Evolutionary conservation across 208 protist species (phyloP), one percentile per base, ranked within the genome.

Genomic region (Crithidia mellificae): DNA sequence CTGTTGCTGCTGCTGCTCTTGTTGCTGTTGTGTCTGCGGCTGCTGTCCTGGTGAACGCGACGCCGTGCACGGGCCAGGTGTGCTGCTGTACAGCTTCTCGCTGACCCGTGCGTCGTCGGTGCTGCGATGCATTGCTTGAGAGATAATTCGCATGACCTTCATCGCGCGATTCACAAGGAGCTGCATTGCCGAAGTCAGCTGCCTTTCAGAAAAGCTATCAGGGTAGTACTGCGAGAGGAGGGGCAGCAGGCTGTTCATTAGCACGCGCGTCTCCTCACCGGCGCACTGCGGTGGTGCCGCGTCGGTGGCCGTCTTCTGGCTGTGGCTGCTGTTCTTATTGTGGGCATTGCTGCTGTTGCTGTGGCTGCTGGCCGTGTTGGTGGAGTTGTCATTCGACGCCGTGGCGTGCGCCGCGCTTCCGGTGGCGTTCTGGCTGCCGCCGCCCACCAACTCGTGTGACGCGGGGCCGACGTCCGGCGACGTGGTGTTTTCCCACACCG

Each of bases 181-280:
- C 51, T 78, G 71, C 59, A 61, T 72, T 9, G 54, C 46, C 11
- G 51, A 50, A 20, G 46, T 52, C 58, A 84, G 50, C 38, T 63
- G 41, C 38, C 6, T 47, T 30, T 72, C 44, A 8, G 56, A 54
- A 12, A 80, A 49, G 15, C 29, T 41, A 15, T 22, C 64, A 30
- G 55, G 29, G 39, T 80, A 80, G 50, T 70, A 74, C 59, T 76
- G 75, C 0, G 63, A 72, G 0, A 80, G 52, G 9, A 80, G 44
- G 11, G 75, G 75, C 15, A 80, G 12, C 4, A 80, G 43, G 32
- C 58, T 65, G 22, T 44, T 63, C 34, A 80, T 36, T 9, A 73
- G 17, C 15, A 54, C 36, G 14, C 53, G 58, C 14, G 63, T 36
- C 27, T 80, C 62, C 63, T 51, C 38, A 43, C 20, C 52, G 15